Base-by-base conservation (phyloP, 2,329 filamentous ascomycete genomes). In the Sarocladiaceae sp. region DNA sequence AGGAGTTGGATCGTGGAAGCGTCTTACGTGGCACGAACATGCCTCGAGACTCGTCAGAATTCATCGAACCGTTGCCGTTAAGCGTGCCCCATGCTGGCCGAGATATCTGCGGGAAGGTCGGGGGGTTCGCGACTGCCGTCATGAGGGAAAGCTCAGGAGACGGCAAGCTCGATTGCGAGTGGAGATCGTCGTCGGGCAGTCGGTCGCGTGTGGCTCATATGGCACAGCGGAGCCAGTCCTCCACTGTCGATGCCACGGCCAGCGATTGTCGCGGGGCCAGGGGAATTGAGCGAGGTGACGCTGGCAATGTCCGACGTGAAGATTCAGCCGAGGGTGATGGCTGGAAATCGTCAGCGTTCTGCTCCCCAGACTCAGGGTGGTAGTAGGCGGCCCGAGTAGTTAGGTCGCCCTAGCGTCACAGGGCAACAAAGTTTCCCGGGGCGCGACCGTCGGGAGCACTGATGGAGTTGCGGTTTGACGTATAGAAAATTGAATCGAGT, bases 21-120 rank as follows among this genome's bases (percentile, higher is more conserved):
- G 80, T 85, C 74, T 96, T 97, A 62, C 91, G 89, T 64, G 90
- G 88, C 80, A 89, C 86, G 69, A 95, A 90, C 82, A 96, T 92
- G 69, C 87, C 86, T 73, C 87, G 84, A 59, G 87, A 83, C 71
- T 96, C 90, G 74, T 96, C 90, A 67, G 85, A 74, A 72, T 87
- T 89, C 83, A 90, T 88, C 65, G 86, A 79, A 74, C 80, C 75
- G 61, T 73, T 70, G 60, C 76, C 75, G 71, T 77, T 83, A 80
- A 79, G 74, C 66, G 65, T 63, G 28, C 78, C 75, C 83, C 83
- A 86, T 84, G 74, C 76, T 76, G 80, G 76, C 69, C 82, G 77
- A 65, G 80, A 83, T 64, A 82, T 77, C 64, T 80, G 80, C 65
- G 78, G 72, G 64, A 86, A 83, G 66, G 75, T 81, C 66, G 81